Base-by-base conservation (phyloP, 257 asterid genomes). In the Penstemon newberryi region DNA sequence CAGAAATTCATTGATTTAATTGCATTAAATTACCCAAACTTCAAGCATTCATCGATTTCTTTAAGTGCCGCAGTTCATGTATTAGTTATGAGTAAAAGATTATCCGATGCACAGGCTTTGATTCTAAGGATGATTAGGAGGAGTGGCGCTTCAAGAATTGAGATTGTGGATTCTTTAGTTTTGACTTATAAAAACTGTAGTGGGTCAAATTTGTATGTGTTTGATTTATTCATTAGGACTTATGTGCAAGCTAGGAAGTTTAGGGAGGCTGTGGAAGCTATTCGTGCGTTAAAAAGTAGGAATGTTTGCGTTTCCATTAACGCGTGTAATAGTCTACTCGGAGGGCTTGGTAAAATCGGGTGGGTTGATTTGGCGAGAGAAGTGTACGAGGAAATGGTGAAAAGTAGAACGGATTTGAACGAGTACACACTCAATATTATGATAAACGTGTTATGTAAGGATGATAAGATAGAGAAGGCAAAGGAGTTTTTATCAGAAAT, bases 231-330 rank as follows among this genome's bases (percentile, higher is more conserved):
- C 33, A 73, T 89, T 69, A 79, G 89, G 79, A 89, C 93, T 52
- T 89, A 76, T 61, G 95, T 89, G 60, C 96, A 89, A 76, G 95
- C 93, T 69, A 87, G 95, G 87, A 89, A 84, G 87, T 79, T 87
- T 38, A 82, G 90, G 77, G 96, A 89, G 75, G 91, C 87, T 4
- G 95, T 82, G 39, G 95, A 83, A 79, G 95, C 84, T 3, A 78
- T 85, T 42, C 70, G 77, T 4, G 45, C 73, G 74, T 68, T 89
- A 71, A 78, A 43, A 42, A n/a, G 59, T 62, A 76, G 80, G 72
- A 78, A 80, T 42, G 74, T 82, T 63, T 36, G 47, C 15, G 81
- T 89, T 63, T 80, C 93, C 4, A 70, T 89, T 40, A 87, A 89
- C 78, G 96, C 91, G 2, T 87, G 89, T 70, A 87, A 87, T 75